Base-by-base conservation (phyloP, 352 stramenopile genomes). In the Phytophthora pseudosyringae region DNA sequence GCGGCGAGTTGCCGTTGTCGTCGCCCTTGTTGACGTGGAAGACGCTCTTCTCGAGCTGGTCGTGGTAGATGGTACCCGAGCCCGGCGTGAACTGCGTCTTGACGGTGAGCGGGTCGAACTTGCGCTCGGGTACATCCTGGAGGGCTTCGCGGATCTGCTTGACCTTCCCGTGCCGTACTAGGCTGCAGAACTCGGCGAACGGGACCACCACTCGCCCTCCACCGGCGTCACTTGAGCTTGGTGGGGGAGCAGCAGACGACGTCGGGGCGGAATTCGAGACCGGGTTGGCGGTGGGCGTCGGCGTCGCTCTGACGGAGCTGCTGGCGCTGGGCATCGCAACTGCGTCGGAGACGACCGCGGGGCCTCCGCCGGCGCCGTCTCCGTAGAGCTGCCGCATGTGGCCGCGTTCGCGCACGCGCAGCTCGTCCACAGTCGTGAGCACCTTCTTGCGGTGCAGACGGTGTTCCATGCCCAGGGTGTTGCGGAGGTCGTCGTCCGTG, bases 361-460 rank as follows among this genome's bases (percentile, higher is more conserved):
- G 16, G 12, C 16, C 53, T 26, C 15, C 44, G 33, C 15, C 12
- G 18, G 39, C 49, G 40, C 7, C 43, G 33, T 60, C 56, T 8
- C 71, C 74, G 49, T 83, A 86, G 12, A 92, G 53, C 25, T 73
- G 59, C 35, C 69, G 70, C 66, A 85, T 78, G 52, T 77, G 71
- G 48, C 79, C 70, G 25, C 69, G 69, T 53, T 93, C 84, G 13
- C 65, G 43, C 40, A 85, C 78, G 3, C 81, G 76, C 25, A 96
- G 71, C 18, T 95, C 81, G 29, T 88, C 74, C 18, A 97, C 81
- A 1, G 83, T 87, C 25, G 88, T 95, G n/a, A 99, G 69, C 36
- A 98, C 94, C 69, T 98, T 99, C 74, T 99, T 99, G 10, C 96
- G 89, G 69, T 99, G 96, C 16, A 99, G 77, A 9, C 83, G 82